phyloP scores from a whole-genome alignment of 2,329 filamentous ascomycete species.

The Cladosporium cucumerinum region DNA sequence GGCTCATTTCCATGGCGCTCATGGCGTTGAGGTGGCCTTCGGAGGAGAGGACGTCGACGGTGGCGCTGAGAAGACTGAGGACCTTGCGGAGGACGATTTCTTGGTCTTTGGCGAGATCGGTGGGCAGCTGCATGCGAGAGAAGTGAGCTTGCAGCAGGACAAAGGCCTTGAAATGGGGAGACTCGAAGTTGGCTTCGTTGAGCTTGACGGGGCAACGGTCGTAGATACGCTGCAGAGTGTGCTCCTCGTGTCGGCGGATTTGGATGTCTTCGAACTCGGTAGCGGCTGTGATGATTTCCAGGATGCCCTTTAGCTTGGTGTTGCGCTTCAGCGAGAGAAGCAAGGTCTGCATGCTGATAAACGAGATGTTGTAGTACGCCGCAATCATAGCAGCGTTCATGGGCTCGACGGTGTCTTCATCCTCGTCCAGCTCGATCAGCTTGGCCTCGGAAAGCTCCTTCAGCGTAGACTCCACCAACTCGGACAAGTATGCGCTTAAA shows the following conservation, averaged over 20 bases:
- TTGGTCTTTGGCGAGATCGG: slow-evolving; percentile 94
- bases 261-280: slow-evolving; percentile 96
- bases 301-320: slow-evolving; percentile 93
- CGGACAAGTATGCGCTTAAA: slow-evolving; percentile 89
- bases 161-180: slow-evolving; percentile 97
- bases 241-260: slow-evolving; percentile 87
- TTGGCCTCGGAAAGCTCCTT: slow-evolving; percentile 89
- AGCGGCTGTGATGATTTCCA: slow-evolving; percentile 95
- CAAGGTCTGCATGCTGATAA: slow-evolving; percentile 99
- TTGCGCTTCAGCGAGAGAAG: slow-evolving; percentile 81
- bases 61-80: slow-evolving; percentile 81
- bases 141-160: slow-evolving; percentile 97
- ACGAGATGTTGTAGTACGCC: slow-evolving; percentile 98
- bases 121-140: slow-evolving; percentile 91
- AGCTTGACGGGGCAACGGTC: slow-evolving; percentile 95
- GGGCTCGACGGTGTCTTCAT: slow-evolving; percentile 76
- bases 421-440: slow-evolving; percentile 92
- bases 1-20: slow-evolving; percentile 98
- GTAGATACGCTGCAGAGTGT: slow-evolving; percentile 84
- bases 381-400: slow-evolving; percentile 97
- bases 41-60: slow-evolving; percentile 91
- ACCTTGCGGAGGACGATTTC: slow-evolving; percentile 82
- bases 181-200: slow-evolving; percentile 78
- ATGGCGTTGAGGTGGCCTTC: slow-evolving; percentile 96
- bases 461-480: slow-evolving; percentile 87